These are phyloP conservation scores for Neopestalotiopsis sp. DNA, from an alignment of 2,329 filamentous ascomycete genomes.

Conservation along the genomic window DNA sequence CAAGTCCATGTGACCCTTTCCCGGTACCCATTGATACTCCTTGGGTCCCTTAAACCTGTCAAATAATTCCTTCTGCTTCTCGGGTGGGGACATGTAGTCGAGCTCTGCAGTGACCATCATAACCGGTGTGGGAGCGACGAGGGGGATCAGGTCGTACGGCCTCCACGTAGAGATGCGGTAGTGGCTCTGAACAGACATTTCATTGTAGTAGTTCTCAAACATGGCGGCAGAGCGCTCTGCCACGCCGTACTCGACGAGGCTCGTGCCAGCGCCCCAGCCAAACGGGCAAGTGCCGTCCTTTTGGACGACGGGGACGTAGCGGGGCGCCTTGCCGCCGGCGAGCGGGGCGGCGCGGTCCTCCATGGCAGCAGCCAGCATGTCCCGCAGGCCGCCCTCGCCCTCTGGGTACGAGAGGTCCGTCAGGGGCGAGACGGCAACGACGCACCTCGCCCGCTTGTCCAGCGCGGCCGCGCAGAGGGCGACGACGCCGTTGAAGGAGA, in stretches of 20 bases:
- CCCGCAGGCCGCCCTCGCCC: constrained; percentile 16
- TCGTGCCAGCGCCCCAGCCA: constrained; percentile 29
- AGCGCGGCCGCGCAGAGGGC: constrained; percentile 34
- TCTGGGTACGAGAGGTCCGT: constrained; percentile 21
- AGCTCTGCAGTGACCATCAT: constrained; percentile 8
- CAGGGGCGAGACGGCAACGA: constrained; percentile 32
- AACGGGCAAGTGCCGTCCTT: constrained; percentile 42
- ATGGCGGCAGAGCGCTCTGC: background rate
- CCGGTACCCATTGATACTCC: background rate
- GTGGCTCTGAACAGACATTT: constrained; percentile 18
- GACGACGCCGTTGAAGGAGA: constrained; percentile 34
- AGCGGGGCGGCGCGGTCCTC: constrained; percentile 45
- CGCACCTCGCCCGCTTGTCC: constrained; percentile 31
- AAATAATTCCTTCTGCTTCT: constrained; percentile 10
- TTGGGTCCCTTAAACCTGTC: constrained; percentile 6
- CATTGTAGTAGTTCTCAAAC: background rate
- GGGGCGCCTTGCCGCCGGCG: constrained; percentile 44
- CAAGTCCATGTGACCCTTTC: constrained; percentile 12
- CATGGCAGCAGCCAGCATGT: constrained; percentile 36
- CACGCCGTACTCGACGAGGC: constrained; percentile 15
- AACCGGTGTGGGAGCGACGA: constrained; percentile 4
- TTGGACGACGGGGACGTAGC: constrained; percentile 41
- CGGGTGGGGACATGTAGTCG: background rate
- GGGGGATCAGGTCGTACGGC: background rate
- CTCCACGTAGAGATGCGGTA: constrained; percentile 19